phyloP scores from a whole-genome alignment of 495 filamentous ascomycete genomes.

The Podospora fimiseda region DNA sequence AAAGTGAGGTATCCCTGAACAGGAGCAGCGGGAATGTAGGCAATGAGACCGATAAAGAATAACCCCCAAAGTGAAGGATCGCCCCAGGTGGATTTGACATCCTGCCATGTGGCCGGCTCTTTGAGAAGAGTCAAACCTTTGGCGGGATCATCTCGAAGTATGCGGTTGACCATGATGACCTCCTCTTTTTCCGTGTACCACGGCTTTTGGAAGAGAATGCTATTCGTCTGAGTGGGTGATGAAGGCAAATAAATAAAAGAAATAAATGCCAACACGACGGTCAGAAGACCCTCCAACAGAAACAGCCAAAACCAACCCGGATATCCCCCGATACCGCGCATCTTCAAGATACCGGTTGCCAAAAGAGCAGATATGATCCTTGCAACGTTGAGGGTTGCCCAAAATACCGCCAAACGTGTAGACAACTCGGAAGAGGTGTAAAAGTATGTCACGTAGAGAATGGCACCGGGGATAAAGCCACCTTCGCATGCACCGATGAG shows the following conservation, averaged over 20 bases:
- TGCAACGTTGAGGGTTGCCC: constrained; percentile 47
- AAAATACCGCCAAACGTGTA: constrained; percentile 51
- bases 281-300: constrained; percentile 45
- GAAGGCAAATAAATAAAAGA: constrained; percentile 52
- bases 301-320: constrained; percentile 61
- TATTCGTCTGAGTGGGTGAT: constrained; percentile 48
- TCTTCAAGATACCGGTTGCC: constrained; percentile 45
- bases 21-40: constrained; percentile 49
- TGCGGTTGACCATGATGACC: constrained; percentile 61
- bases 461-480: constrained; percentile 49
- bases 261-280: constrained; percentile 22
- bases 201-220: constrained; percentile 39
- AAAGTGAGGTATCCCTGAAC: constrained; percentile 56
- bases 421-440: constrained; percentile 63
- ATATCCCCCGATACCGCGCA: constrained; percentile 47
- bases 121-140: constrained; percentile 38
- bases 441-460: constrained; percentile 66
- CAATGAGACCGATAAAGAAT: constrained; percentile 56
- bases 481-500: constrained; percentile 60
- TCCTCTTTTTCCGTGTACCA: constrained; percentile 50
- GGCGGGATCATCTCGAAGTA: constrained; percentile 64
- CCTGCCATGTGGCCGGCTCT: constrained; percentile 54
- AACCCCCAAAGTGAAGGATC: constrained; percentile 71
- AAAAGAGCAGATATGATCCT: constrained; percentile 47
- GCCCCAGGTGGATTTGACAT: constrained; percentile 46